Conservation (phyloP, 2,329 filamentous ascomycete species). For the Penicillium sp. region DNA sequence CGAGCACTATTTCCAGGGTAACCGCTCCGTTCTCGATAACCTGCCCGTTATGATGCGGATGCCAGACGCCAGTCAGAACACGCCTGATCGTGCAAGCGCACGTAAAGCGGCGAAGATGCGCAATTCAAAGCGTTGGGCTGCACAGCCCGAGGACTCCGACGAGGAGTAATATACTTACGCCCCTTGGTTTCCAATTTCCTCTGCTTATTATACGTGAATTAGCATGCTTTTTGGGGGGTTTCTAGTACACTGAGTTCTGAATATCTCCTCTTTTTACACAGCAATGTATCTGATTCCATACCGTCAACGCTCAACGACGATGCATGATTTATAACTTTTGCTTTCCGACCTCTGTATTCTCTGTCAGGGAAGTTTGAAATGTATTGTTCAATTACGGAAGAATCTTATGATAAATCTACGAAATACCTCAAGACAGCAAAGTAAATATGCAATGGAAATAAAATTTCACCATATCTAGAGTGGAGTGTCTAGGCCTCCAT, state of each 20-base stretch:
- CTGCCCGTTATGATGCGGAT: constrained; percentile 49
- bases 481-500: not conserved
- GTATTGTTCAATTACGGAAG: not conserved
- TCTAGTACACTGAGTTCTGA: not conserved
- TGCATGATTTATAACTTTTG: not conserved
- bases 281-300: not conserved
- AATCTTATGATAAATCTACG: not conserved
- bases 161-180: constrained; percentile 18
- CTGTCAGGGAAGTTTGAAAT: no score
- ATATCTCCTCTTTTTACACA: not conserved
- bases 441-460: not conserved
- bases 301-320: not conserved
- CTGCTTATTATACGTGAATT: not conserved
- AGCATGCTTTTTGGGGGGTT: not conserved
- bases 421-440: no score
- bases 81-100: constrained; percentile 25
- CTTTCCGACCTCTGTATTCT: not conserved
- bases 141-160: constrained; percentile 24
- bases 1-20: constrained; percentile 60
- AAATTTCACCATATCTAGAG: not conserved
- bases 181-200: not conserved
- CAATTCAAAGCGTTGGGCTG: constrained; percentile 29
- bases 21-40: constrained; percentile 59
- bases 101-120: constrained; percentile 31
- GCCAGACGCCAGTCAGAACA: constrained; percentile 8